Conservation (phyloP, 2,329 filamentous ascomycete species). For the Zymoseptoria pseudotritici region DNA sequence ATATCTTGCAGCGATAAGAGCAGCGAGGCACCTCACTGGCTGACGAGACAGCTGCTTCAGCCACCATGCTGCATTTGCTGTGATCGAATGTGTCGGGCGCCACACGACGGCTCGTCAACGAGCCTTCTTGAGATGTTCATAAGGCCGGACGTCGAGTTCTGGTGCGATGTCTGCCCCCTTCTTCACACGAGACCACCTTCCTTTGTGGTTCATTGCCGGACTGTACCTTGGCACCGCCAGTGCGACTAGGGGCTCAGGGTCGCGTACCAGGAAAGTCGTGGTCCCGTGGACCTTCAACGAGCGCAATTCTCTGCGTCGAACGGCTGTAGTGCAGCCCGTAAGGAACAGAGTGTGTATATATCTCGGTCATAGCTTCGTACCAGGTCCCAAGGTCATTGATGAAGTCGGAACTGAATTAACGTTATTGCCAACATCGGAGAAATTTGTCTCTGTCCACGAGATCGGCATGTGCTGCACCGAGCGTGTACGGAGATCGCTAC, state of each 20-base stretch:
- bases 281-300: not conserved
- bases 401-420: not conserved
- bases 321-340: not conserved
- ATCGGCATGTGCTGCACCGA: not conserved
- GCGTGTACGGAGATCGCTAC: not conserved
- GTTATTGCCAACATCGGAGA: not conserved
- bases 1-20: not conserved
- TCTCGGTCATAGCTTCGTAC: not conserved
- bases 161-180: not conserved
- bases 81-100: not conserved
- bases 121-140: not conserved
- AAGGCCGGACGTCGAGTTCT: not conserved
- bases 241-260: not conserved
- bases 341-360: not conserved
- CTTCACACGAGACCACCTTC: not conserved
- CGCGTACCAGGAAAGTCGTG: not conserved
- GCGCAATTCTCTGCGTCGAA: not conserved
- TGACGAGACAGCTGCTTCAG: constrained; percentile 1
- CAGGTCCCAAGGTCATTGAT: not conserved
- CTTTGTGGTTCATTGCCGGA: not conserved
- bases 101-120: not conserved
- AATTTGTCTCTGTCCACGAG: not conserved
- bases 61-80: not conserved
- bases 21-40: constrained; percentile 1
- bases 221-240: not conserved